Percentiles rank a stretch among this genome's conserved stretches.
Evolutionary conservation across 78 protist species (phyloP).

Genomic region (Emiliania huxleyi): DNA sequence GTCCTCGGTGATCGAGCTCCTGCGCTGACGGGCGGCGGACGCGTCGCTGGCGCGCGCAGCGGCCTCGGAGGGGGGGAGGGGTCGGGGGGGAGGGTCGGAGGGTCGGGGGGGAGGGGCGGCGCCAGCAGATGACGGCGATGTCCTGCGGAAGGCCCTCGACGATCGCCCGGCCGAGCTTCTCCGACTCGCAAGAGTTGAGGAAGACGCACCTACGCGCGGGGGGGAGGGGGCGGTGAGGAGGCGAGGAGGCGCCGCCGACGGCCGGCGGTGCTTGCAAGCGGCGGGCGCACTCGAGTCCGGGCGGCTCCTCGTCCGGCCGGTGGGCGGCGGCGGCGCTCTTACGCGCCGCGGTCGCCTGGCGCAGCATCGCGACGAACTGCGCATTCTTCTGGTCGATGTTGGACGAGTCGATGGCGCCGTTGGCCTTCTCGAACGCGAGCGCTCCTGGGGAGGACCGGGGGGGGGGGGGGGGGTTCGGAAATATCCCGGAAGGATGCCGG

Average conservation of each 20-base stretch:
- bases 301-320: background rate
- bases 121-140: background rate
- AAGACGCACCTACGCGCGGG: background rate
- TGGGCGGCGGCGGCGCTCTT: background rate
- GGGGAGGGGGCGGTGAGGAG: background rate
- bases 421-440: background rate
- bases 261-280: background rate
- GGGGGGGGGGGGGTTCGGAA: no score
- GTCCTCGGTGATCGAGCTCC: background rate
- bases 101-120: no score
- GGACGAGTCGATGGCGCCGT: background rate
- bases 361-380: background rate
- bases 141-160: background rate
- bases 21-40: no score
- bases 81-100: no score
- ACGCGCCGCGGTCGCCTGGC: background rate
- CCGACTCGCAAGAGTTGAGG: background rate
- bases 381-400: background rate
- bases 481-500: no score
- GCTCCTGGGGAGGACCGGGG: no score
- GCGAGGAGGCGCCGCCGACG: background rate
- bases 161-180: background rate
- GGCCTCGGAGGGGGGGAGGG: no score
- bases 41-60: no score
- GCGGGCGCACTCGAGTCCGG: background rate